Base-by-base conservation (phyloP, 1,284 basidiomycete genomes). In the Microbotryum silenes-acaulis region DNA sequence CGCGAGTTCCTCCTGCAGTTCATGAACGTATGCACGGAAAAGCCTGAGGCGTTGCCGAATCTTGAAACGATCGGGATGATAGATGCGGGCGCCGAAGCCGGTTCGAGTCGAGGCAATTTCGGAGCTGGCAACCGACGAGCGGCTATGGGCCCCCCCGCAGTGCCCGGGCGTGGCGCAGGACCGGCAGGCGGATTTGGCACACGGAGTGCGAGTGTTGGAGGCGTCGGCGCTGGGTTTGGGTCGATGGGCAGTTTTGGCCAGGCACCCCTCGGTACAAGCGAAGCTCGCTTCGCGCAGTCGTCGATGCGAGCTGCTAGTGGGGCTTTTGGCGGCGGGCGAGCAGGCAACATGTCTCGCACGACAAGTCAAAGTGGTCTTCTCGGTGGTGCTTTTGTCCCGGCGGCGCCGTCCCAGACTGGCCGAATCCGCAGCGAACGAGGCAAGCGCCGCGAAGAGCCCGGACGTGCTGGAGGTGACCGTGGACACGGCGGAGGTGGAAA, bases 1-100 rank as follows among this genome's bases (percentile, higher is more conserved):
- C 91, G 94, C 54, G 91, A 94, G 51, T 98, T 98, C 84, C 81
- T 98, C 37, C 78, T 99, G 67, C 96, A 99, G 75, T 99, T 98
- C 79, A 96, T 97, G 91, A 79, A 80, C 47, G 79, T 96, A 60
- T 98, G 92, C 81, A 89, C 86, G 76, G 93, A 97, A 77, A 94
- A 92, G 77, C 94, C 96, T 1, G 88, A 88, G 61, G 82, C 83
- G 60, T 84, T 97, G 29, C 91, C 93, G 44, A 84, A 89, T 65
- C 82, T 97, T 54, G 91, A 94, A 70, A 86, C 87, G 33, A 88
- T 98, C 71, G 94, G 94, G 58, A 84, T 78, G 77, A 63, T 97
- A 50, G 91, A 92, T 72, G 85, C 88, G 4, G 81, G 75, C 51
- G 62, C 80, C 14, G 84, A 85, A 61, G 83, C 83, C 68, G 58